Conservation (phyloP, 1,284 basidiomycete genomes). For the Macrocystidia cucumis region DNA sequence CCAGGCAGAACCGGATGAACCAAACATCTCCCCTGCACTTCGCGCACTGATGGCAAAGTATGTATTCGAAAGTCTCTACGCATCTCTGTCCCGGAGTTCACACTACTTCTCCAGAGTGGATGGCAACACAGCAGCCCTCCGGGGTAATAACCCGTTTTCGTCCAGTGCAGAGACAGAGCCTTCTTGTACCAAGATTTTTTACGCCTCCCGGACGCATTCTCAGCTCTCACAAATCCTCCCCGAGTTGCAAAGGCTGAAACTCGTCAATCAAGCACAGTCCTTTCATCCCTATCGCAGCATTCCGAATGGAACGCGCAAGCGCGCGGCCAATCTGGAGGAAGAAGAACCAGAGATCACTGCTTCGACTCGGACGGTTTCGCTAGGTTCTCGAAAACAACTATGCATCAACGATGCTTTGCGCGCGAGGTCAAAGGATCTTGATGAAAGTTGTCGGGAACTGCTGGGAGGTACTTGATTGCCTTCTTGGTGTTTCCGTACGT, state of each 20-base stretch:
- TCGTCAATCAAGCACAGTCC: conserved; percentile 12
- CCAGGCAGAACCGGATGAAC: conserved; percentile 31
- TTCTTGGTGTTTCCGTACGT: conserved; percentile 2
- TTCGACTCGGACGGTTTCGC: conserved; percentile 59
- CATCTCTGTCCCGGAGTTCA: conserved; percentile 14
- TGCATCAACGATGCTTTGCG: conserved; percentile 86
- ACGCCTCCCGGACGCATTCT: conserved; percentile 92
- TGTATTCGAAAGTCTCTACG: too few relatives aligned
- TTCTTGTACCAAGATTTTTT: conserved; percentile 81
- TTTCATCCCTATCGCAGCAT: conserved; percentile 11
- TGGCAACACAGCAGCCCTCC: conserved; percentile 12
- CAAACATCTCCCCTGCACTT: conserved; percentile 73
- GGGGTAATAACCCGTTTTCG: conserved; percentile 11
- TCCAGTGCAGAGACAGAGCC: conserved; percentile 37
- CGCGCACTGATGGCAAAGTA: conserved; percentile 80
- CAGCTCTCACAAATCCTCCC: conserved; percentile 89
- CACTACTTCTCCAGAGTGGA: conserved; percentile 20
- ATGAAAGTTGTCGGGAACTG: conserved; percentile 88
- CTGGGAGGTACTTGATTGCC: conserved; percentile 54
- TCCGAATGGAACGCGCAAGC: conserved; percentile 17
- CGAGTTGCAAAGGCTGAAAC: conserved; percentile 72
- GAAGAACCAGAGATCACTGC: conserved; percentile 12
- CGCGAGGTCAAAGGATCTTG: conserved; percentile 67
- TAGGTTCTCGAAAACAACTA: conserved; percentile 90
- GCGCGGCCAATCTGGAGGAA: conserved; percentile 19